Evolutionary conservation across 805 yeast genomes (phyloP).

Genomic region (Cyberlindnera xishuangbannaensis): DNA sequence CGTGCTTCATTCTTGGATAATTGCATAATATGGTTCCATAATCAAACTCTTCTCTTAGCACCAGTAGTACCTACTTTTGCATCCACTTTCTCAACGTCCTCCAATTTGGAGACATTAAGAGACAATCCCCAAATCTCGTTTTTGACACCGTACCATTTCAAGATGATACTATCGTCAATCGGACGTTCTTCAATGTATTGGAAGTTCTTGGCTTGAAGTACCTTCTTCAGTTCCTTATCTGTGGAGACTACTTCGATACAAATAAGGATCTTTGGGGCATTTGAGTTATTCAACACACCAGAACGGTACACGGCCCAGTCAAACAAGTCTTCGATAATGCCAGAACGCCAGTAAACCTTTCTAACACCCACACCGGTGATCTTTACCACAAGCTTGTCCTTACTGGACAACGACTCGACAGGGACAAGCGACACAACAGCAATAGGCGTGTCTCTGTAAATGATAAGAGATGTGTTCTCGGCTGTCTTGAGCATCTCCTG

Average conservation of each 20-base stretch:
- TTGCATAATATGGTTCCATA: no score
- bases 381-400: conserved; percentile 40
- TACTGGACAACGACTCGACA: conserved; percentile 35
- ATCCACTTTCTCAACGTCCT: conserved; percentile 12
- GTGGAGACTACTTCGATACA: conserved; percentile 46
- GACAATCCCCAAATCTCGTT: conserved; percentile 23
- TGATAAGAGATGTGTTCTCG: conserved; percentile 47
- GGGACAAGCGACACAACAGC: conserved; percentile 48
- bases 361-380: conserved; percentile 59
- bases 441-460: conserved; percentile 68
- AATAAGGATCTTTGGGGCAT: conserved; percentile 32
- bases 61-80: conserved; percentile 20
- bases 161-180: conserved; percentile 9
- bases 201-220: conserved; percentile 40
- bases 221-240: conserved; percentile 35
- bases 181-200: conserved; percentile 25
- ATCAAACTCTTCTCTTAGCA: conserved; percentile 7
- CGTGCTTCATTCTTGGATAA: not conserved
- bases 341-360: conserved; percentile 60
- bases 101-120: conserved; percentile 16
- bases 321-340: conserved; percentile 56
- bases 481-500: conserved; percentile 31
- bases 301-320: conserved; percentile 54
- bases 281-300: conserved; percentile 31
- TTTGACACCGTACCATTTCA: conserved; percentile 16